These are phyloP conservation scores for Fonsecaea erecta DNA, from an alignment of 2,329 filamentous ascomycete species.

Conservation along the genomic window DNA sequence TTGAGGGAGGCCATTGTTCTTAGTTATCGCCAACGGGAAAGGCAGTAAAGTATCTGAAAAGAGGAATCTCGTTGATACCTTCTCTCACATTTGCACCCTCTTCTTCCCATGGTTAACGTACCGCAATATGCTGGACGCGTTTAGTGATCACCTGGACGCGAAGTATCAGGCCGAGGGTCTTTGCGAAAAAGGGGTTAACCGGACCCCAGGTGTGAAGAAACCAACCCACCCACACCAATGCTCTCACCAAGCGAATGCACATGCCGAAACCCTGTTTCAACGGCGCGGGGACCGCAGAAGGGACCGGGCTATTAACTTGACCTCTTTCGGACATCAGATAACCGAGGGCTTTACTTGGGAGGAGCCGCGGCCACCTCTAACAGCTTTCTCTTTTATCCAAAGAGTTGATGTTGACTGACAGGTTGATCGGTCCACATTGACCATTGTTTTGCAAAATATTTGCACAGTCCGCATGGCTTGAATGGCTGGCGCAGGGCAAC, in stretches of 20 bases:
- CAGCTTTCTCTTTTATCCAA: not conserved
- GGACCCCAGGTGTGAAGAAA: not conserved
- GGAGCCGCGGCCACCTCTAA: not conserved
- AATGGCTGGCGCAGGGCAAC: not conserved
- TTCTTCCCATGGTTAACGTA: not conserved
- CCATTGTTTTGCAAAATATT: not conserved
- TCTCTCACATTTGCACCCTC: not conserved
- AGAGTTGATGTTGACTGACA: not conserved
- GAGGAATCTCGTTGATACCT: not conserved
- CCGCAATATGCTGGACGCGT: not conserved
- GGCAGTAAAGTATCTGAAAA: not conserved
- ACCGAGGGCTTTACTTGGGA: not conserved
- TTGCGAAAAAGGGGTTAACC: conserved; percentile 1
- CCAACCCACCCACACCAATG: not conserved
- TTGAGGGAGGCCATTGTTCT: not conserved
- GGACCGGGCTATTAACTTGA: not conserved
- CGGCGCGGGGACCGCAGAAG: not conserved
- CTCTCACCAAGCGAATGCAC: not conserved
- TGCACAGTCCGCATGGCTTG: not conserved
- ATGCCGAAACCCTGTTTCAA: not conserved
- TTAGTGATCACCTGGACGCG: not conserved
- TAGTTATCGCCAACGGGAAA: not conserved
- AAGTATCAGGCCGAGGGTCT: not conserved
- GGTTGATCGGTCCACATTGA: not conserved
- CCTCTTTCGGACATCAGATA: not conserved